A percentile compares a stretch with the other conserved stretches of the same genome.
Evolutionary conservation across 2,329 filamentous ascomycete species (phyloP).

Genomic region (Paraphaeosphaeria sporulosa): DNA sequence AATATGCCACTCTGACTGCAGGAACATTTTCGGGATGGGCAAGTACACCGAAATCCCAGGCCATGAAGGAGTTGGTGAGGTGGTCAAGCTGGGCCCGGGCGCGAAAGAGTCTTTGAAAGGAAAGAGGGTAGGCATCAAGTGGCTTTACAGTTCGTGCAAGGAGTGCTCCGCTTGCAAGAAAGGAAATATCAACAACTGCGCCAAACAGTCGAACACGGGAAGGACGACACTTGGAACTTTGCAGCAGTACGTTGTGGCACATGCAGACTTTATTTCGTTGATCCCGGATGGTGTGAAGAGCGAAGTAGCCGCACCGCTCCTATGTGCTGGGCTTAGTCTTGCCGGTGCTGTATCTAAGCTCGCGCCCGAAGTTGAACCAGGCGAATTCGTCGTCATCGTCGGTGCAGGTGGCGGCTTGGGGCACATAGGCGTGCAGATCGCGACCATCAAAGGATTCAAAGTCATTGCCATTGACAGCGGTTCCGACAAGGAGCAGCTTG

Average conservation of each 20-base stretch:
- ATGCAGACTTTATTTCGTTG: conserved; percentile 40
- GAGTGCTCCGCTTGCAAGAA: conserved; percentile 46
- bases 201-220: conserved; percentile 53
- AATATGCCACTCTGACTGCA: conserved; percentile 58
- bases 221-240: conserved; percentile 46
- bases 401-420: conserved; percentile 86
- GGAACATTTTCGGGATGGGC: conserved; percentile 53
- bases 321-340: conserved; percentile 59
- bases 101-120: conserved; percentile 39
- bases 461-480: conserved; percentile 85
- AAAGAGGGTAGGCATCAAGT: conserved; percentile 54
- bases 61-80: conserved; percentile 56
- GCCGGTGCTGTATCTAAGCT: conserved; percentile 87
- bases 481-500: conserved; percentile 77
- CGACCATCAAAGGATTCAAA: conserved; percentile 82
- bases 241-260: conserved; percentile 46
- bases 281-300: conserved; percentile 48
- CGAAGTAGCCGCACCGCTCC: conserved; percentile 46
- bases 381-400: conserved; percentile 81
- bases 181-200: conserved; percentile 53
- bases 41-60: conserved; percentile 57
- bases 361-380: conserved; percentile 74
- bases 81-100: conserved; percentile 46
- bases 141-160: conserved; percentile 55
- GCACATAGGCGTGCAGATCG: conserved; percentile 80